Conservation (phyloP, 2,329 filamentous ascomycete species). For the Nemania sp. region DNA sequence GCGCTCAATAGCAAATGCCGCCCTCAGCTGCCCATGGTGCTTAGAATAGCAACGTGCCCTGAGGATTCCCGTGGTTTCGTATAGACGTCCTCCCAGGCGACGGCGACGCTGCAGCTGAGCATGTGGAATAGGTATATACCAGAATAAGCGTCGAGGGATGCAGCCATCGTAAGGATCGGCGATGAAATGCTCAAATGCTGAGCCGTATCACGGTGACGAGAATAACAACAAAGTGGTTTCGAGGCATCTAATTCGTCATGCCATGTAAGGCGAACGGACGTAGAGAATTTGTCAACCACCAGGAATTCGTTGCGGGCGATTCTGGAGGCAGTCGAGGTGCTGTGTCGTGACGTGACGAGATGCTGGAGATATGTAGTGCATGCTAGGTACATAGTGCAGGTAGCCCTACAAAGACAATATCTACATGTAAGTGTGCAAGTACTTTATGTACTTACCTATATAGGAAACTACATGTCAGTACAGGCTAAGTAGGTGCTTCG, state of each 20-base stretch:
- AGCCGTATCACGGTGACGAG: too few relatives aligned
- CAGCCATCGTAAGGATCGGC: not conserved
- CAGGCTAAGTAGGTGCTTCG: too few relatives aligned
- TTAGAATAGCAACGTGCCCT: too few relatives aligned
- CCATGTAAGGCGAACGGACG: not conserved
- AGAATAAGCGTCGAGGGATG: not conserved
- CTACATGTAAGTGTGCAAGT: too few relatives aligned
- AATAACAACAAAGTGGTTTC: too few relatives aligned
- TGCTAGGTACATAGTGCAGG: too few relatives aligned
- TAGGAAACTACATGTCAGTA: too few relatives aligned
- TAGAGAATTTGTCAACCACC: not conserved
- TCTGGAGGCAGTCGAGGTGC: slow-evolving; percentile 13
- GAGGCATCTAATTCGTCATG: not conserved
- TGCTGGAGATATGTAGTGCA: too few relatives aligned
- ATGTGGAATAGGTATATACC: not conserved
- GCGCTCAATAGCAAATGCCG: not conserved
- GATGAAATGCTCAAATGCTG: not conserved
- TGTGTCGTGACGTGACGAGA: not conserved
- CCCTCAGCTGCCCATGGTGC: not conserved
- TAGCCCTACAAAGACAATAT: too few relatives aligned
- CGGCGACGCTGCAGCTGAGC: not conserved
- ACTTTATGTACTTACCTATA: too few relatives aligned
- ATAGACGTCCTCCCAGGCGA: not conserved
- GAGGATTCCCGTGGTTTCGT: not conserved
- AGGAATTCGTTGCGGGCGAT: slow-evolving; percentile 2